Conservation (phyloP, 805 yeast species). For the Zygosaccharomyces siamensis region DNA sequence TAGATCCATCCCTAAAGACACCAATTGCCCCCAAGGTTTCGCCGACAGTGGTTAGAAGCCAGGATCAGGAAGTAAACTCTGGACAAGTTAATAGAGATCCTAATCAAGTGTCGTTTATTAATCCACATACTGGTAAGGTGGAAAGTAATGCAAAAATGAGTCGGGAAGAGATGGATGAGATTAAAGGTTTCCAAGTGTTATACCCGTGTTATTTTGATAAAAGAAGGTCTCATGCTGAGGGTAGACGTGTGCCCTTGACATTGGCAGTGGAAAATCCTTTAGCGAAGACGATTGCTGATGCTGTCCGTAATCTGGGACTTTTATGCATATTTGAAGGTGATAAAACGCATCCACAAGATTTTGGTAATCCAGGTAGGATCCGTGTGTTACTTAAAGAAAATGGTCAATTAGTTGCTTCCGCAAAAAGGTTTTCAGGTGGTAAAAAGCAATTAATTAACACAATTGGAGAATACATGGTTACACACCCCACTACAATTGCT, state of each 20-base stretch:
- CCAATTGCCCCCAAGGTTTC: conserved; percentile 67
- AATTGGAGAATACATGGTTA: conserved; percentile 55
- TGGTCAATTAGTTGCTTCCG: conserved; percentile 38
- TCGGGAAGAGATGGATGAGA: conserved; percentile 56
- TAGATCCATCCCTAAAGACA: conserved; percentile 65
- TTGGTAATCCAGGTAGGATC: conserved; percentile 96
- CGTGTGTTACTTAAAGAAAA: conserved; percentile 61
- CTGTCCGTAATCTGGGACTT: conserved; percentile 41
- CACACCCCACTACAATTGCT: conserved; percentile 63
- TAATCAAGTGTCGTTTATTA: conserved; percentile 21
- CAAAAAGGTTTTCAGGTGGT: conserved; percentile 30
- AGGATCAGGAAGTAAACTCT: conserved; percentile 39
- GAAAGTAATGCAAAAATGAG: conserved; percentile 35
- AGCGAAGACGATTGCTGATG: conserved; percentile 78
- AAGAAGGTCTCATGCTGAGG: conserved; percentile 68
- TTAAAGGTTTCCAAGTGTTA: conserved; percentile 64
- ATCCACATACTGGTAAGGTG: conserved; percentile 30
- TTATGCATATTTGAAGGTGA: conserved; percentile 61
- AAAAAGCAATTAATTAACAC: conserved; percentile 63
- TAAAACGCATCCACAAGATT: conserved; percentile 92
- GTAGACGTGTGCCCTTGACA: conserved; percentile 70
- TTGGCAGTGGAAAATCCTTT: conserved; percentile 81
- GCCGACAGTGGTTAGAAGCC: conserved; percentile 58
- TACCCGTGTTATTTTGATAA: conserved; percentile 93
- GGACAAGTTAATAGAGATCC: not conserved